Evolutionary conservation across 1,284 basidiomycete species (phyloP).

Genomic region (Trametes hirsuta): DNA sequence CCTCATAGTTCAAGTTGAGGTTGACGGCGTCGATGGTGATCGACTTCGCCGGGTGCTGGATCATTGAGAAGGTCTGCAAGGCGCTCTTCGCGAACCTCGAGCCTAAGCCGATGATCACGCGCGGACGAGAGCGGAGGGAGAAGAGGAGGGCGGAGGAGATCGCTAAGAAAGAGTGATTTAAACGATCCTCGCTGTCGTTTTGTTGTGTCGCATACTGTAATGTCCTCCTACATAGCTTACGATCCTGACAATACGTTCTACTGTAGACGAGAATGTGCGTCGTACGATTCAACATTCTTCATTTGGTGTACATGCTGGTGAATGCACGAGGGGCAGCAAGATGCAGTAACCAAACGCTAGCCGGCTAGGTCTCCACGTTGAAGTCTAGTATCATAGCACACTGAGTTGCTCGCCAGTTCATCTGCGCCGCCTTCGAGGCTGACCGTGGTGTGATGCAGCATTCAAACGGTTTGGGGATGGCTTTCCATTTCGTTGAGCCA

Average conservation of each 20-base stretch:
- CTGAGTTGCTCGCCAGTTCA: not conserved
- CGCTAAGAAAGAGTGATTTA: conserved; percentile 14
- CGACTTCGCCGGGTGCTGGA: conserved; percentile 90
- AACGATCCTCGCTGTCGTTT: not conserved
- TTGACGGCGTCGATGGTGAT: conserved; percentile 82
- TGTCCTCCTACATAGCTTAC: conserved; percentile 15
- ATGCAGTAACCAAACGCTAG: no score
- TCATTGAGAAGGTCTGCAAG: conserved; percentile 86
- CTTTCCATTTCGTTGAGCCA: conserved; percentile 5
- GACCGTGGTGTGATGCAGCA: conserved; percentile 22
- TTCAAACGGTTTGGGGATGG: conserved; percentile 22
- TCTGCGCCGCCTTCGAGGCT: conserved; percentile 6
- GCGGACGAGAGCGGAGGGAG: conserved; percentile 76
- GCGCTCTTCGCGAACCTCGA: conserved; percentile 86
- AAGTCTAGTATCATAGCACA: not conserved
- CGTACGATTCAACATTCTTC: no score
- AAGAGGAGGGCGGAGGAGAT: conserved; percentile 24
- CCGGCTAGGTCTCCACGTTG: no score
- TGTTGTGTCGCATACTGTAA: conserved; percentile 13
- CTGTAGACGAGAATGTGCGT: conserved; percentile 6
- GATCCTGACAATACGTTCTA: conserved; percentile 6
- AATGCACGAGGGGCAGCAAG: no score
- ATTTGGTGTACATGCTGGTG: no score
- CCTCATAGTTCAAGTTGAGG: conserved; percentile 74
- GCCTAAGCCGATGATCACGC: conserved; percentile 84